Conservation (phyloP, 2,329 filamentous ascomycete genomes). For the Malbranchea cinnamomea region DNA sequence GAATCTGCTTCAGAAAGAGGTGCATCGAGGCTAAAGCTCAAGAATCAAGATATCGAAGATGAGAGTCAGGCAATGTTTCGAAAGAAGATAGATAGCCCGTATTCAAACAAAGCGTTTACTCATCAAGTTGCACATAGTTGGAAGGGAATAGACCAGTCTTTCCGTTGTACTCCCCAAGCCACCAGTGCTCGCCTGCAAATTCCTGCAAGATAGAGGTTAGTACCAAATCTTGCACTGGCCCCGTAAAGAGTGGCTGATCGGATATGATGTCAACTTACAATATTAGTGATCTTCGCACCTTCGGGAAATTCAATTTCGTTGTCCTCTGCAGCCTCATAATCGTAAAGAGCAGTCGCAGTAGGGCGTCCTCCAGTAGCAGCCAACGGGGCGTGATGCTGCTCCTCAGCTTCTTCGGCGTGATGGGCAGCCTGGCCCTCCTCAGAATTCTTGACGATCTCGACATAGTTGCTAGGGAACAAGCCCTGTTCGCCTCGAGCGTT, state of each 20-base stretch:
- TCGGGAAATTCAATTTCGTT: constrained; percentile 81
- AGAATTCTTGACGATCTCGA: constrained; percentile 69
- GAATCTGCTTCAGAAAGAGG: constrained; percentile 3
- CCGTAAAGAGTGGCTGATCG: too few species aligned
- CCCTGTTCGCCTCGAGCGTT: constrained; percentile 74
- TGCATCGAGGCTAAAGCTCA: background rate
- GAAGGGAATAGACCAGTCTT: constrained; percentile 63
- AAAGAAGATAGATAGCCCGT: constrained; percentile 1
- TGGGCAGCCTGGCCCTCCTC: constrained; percentile 34
- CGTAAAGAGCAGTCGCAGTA: constrained; percentile 75
- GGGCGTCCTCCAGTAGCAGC: constrained; percentile 30
- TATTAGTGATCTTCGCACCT: constrained; percentile 61
- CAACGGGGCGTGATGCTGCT: constrained; percentile 20
- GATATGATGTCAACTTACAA: constrained; percentile 41
- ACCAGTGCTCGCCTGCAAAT: constrained; percentile 98
- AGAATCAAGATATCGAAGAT: background rate
- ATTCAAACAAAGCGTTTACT: constrained; percentile 11
- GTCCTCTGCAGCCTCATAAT: constrained; percentile 94
- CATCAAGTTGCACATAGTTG: constrained; percentile 33
- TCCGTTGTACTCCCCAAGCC: constrained; percentile 76
- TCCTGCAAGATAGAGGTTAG: constrained; percentile 41
- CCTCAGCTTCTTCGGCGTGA: constrained; percentile 16
- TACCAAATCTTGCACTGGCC: too few species aligned
- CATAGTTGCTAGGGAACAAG: constrained; percentile 94
- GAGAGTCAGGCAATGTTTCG: constrained; percentile 1